A percentile compares a stretch with the other conserved stretches of the same genome.
These are phyloP conservation scores for Aspergillus fumigatus DNA, from an alignment of 2,329 filamentous ascomycete species.

Conservation along the genomic window DNA sequence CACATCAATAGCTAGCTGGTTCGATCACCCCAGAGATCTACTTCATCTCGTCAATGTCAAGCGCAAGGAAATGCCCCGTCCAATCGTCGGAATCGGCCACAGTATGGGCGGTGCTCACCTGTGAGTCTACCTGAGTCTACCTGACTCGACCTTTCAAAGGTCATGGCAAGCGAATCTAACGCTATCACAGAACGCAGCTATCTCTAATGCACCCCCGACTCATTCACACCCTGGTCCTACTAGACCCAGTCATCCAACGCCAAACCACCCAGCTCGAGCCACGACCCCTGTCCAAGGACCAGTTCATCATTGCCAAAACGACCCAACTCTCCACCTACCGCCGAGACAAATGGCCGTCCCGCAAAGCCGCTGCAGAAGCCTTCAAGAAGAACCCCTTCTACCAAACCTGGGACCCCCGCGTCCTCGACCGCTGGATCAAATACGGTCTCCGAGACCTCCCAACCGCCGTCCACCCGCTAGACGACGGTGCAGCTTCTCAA, in stretches of 20 bases:
- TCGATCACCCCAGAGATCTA: slow-evolving; percentile 79
- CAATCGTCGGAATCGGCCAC: slow-evolving; percentile 80
- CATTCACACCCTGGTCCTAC: slow-evolving; percentile 66
- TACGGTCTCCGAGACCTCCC: slow-evolving; percentile 73
- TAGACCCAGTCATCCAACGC: slow-evolving; percentile 75
- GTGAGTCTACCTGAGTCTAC: slow-evolving; percentile 29
- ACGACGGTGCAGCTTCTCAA: slow-evolving; percentile 12
- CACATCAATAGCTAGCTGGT: slow-evolving; percentile 64
- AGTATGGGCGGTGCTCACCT: slow-evolving; percentile 80
- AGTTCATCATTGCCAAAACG: slow-evolving; percentile 30
- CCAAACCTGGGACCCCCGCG: slow-evolving; percentile 72
- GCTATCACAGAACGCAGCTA: slow-evolving; percentile 52
- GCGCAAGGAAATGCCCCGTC: slow-evolving; percentile 71
- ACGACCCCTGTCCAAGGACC: slow-evolving; percentile 18
- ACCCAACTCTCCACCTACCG: slow-evolving; percentile 62
- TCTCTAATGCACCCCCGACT: slow-evolving; percentile 76
- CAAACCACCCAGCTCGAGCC: slow-evolving; percentile 38
- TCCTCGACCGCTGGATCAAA: slow-evolving; percentile 67
- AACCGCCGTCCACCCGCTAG: slow-evolving; percentile 45
- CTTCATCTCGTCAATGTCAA: slow-evolving; percentile 82
- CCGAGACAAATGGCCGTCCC: slow-evolving; percentile 77
- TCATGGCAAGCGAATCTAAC: background rate
- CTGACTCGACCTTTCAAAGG: slow-evolving; percentile 1
- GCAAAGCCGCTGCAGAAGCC: slow-evolving; percentile 59
- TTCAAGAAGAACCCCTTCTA: slow-evolving; percentile 74